These are phyloP conservation scores for Hygrophoropsis aurantiaca DNA, from an alignment of 768 basidiomycete genomes.

Conservation along the genomic window DNA sequence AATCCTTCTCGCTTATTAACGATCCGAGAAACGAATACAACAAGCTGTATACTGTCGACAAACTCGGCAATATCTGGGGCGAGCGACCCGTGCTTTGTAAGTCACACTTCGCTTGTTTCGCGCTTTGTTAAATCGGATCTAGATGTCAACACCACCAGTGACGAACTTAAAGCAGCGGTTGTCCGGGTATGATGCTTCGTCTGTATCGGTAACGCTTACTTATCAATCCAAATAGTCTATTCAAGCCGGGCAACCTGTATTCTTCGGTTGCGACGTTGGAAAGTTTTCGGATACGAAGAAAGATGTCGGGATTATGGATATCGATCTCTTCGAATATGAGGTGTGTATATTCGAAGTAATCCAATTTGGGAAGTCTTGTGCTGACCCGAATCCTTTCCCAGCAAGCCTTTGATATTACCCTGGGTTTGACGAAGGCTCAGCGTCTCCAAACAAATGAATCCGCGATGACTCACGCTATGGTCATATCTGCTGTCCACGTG, in stretches of 20 bases:
- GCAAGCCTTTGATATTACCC: conserved; percentile 80
- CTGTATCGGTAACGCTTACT: neutral
- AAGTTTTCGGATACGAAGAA: conserved; percentile 66
- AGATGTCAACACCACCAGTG: conserved; percentile 90
- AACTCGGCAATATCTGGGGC: conserved; percentile 91
- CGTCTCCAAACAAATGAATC: conserved; percentile 82
- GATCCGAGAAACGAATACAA: conserved; percentile 87
- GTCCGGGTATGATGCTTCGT: conserved; percentile 50
- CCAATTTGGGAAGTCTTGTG: neutral
- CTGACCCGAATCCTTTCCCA: conserved; percentile 26
- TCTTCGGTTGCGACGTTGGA: conserved; percentile 97
- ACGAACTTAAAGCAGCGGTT: conserved; percentile 78
- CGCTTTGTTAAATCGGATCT: neutral
- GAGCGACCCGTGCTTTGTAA: conserved; percentile 81
- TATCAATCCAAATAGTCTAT: conserved; percentile 48
- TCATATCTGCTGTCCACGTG: conserved; percentile 89
- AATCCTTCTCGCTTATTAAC: conserved; percentile 91
- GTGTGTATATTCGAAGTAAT: conserved; percentile 28
- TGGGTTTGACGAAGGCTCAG: conserved; percentile 83
- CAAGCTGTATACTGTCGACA: conserved; percentile 87
- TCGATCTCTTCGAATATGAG: conserved; percentile 79
- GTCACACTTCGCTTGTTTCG: conserved; percentile 21
- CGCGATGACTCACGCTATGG: conserved; percentile 87
- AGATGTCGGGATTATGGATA: conserved; percentile 81
- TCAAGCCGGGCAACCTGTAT: conserved; percentile 86